phyloP scores from a whole-genome alignment of 2,329 filamentous ascomycete genomes.

The Ceratocystis colombiana region DNA sequence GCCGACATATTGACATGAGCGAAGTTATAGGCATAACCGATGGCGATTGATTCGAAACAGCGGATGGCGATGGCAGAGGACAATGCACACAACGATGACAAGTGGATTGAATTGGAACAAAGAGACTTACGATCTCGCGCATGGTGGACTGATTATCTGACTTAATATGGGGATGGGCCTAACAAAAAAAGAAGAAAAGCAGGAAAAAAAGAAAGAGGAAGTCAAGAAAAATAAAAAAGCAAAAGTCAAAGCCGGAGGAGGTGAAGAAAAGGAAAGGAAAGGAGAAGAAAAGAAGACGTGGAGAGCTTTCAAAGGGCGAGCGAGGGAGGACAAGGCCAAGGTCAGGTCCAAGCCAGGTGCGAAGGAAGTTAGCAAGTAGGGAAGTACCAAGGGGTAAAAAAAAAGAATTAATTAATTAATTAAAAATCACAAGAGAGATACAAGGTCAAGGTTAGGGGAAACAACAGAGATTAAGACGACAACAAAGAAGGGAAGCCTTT shows the following conservation, averaged over 20 bases:
- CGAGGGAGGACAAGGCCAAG: slow-evolving; percentile 20
- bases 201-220: slow-evolving; percentile 15
- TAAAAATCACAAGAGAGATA: not conserved
- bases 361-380: slow-evolving; percentile 22
- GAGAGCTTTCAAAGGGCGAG: slow-evolving; percentile 20
- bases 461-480: not conserved
- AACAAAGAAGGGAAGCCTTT: not conserved
- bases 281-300: slow-evolving; percentile 27
- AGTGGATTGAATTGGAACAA: slow-evolving; percentile 13
- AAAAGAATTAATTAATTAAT: slow-evolving; percentile 2
- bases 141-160: slow-evolving; percentile 39
- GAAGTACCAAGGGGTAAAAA: slow-evolving; percentile 7
- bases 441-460: not conserved
- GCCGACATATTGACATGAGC: too few species aligned
- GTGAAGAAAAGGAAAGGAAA: slow-evolving; percentile 32
- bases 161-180: slow-evolving; percentile 29
- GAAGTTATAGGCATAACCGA: not conserved
- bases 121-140: slow-evolving; percentile 57
- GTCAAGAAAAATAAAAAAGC: slow-evolving; percentile 28
- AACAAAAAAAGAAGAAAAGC: slow-evolving; percentile 27
- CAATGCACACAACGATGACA: not conserved
- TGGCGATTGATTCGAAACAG: slow-evolving; percentile 21
- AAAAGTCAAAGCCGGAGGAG: slow-evolving; percentile 12
- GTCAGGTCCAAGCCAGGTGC: slow-evolving; percentile 16
- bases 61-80: slow-evolving; percentile 17